Conservation (phyloP, 345 rosid genomes). For the Adansonia digitata region DNA sequence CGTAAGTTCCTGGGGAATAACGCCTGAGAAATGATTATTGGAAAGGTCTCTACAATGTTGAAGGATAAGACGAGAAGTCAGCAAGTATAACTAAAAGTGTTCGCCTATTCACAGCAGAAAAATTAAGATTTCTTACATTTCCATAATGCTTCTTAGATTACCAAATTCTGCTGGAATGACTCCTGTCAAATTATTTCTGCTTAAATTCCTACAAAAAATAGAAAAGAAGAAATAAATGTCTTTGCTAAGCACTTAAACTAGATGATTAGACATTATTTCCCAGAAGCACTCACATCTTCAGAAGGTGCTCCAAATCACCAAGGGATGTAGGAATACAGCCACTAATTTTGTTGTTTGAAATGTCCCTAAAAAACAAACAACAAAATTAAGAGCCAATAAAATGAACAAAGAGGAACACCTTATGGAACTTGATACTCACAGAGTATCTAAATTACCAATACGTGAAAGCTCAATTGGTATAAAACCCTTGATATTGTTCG, state of each 20-base stretch:
- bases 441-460: conserved; percentile 81
- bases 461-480: conserved; percentile 88
- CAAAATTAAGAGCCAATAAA: background rate
- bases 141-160: conserved; percentile 81
- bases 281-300: conserved; percentile 62
- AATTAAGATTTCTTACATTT: conserved; percentile 51
- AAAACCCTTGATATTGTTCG: conserved; percentile 63
- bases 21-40: conserved; percentile 67
- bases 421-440: conserved; percentile 47
- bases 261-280: background rate
- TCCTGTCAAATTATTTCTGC: conserved; percentile 70
- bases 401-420: conserved; percentile 7
- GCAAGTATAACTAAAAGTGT: conserved; percentile 3
- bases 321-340: conserved; percentile 86
- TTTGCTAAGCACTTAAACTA: conserved; percentile 10
- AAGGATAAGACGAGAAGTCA: conserved; percentile 14
- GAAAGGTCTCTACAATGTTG: conserved; percentile 74
- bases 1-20: conserved; percentile 74
- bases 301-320: conserved; percentile 94
- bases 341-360: conserved; percentile 71
- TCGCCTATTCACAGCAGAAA: background rate
- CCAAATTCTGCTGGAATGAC: conserved; percentile 80
- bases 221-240: conserved; percentile 1
- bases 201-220: conserved; percentile 58
- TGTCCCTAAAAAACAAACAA: conserved; percentile 48